Percentiles rank a stretch among this genome's conserved stretches.
Conservation (phyloP, 2,329 filamentous ascomycete genomes). For the Lecanicillium sp. region DNA sequence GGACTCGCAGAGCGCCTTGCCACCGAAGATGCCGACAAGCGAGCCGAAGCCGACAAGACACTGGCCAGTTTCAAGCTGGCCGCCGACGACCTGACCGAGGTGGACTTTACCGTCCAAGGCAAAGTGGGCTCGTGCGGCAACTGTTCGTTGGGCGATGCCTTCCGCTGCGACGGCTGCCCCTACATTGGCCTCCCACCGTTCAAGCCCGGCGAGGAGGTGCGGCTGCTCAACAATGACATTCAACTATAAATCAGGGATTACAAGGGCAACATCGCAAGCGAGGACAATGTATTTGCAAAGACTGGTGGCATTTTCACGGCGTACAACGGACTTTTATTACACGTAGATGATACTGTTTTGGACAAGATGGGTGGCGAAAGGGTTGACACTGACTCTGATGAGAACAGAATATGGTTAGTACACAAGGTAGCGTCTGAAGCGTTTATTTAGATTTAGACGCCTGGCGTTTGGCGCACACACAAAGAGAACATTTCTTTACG, state of each 20-base stretch:
- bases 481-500: no score
- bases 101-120: slow-evolving; percentile 96
- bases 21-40: slow-evolving; percentile 71
- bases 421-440: no score
- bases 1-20: slow-evolving; percentile 80
- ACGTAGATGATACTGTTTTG: no score
- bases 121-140: slow-evolving; percentile 94
- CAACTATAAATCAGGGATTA: slow-evolving; percentile 53
- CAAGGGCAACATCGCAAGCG: neutral
- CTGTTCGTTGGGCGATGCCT: slow-evolving; percentile 88
- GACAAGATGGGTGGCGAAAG: no score
- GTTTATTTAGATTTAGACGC: no score
- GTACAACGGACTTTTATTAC: neutral
- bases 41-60: slow-evolving; percentile 57
- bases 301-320: slow-evolving; percentile 4
- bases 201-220: slow-evolving; percentile 92
- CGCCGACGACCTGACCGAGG: slow-evolving; percentile 69
- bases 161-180: slow-evolving; percentile 65
- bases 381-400: no score
- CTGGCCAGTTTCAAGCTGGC: slow-evolving; percentile 65
- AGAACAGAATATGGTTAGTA: no score
- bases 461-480: no score
- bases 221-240: slow-evolving; percentile 75
- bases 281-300: neutral
- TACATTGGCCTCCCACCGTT: slow-evolving; percentile 92